Conservation (phyloP, 2,329 filamentous ascomycete genomes). For the Cordyceps fumosorosea region DNA sequence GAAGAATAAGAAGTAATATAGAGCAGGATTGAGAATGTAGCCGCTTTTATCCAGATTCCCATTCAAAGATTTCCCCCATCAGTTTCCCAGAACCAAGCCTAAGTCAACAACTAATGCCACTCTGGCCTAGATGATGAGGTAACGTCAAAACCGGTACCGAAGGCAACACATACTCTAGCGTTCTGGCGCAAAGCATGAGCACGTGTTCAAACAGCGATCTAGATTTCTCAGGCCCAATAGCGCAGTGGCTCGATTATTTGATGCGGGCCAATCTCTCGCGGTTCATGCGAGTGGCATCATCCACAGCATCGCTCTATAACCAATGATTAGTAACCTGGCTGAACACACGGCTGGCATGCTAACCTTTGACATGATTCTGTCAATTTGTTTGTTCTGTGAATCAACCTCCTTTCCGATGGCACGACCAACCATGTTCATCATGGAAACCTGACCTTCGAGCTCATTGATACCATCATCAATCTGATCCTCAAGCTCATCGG, state of each 20-base stretch:
- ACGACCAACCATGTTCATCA: constrained; percentile 65
- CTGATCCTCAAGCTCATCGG: constrained; percentile 38
- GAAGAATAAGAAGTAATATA: too few relatives aligned
- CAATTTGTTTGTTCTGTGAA: constrained; percentile 67
- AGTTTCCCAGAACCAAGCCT: too few relatives aligned
- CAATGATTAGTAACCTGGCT: constrained; percentile 22
- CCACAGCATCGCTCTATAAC: constrained; percentile 69
- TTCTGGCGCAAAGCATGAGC: not conserved
- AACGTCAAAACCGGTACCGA: too few relatives aligned
- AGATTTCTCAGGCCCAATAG: not conserved
- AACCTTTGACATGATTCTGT: constrained; percentile 72
- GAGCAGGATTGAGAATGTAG: too few relatives aligned
- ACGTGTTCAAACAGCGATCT: not conserved
- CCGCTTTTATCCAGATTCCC: too few relatives aligned
- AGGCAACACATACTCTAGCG: too few relatives aligned
- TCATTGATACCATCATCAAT: constrained; percentile 57
- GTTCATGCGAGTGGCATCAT: constrained; percentile 76
- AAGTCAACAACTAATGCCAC: too few relatives aligned
- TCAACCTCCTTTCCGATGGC: constrained; percentile 72
- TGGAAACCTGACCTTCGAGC: constrained; percentile 62
- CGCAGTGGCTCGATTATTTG: constrained; percentile 20
- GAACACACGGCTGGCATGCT: not conserved
- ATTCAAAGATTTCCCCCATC: too few relatives aligned
- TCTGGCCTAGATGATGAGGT: too few relatives aligned
- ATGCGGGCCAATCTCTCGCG: constrained; percentile 63